Conservation (phyloP, 805 yeast genomes). For the Komagataella pastoris region DNA sequence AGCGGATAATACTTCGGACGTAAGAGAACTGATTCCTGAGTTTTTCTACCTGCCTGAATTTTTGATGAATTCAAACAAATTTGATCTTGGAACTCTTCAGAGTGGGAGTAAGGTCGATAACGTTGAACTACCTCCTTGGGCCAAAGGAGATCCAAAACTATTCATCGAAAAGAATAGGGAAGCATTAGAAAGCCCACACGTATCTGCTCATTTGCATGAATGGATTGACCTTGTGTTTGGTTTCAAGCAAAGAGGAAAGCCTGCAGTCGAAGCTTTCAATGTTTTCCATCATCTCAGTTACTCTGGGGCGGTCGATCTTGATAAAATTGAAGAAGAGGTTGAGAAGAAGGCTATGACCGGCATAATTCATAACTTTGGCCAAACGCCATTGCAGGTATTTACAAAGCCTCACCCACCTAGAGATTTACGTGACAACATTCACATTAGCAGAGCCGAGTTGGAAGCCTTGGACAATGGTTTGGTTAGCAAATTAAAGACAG, state of each 20-base stretch:
- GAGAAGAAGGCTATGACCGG: constrained; percentile 72
- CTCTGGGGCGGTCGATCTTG: constrained; percentile 72
- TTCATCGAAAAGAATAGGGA: constrained; percentile 68
- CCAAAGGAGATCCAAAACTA: constrained; percentile 58
- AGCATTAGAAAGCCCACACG: constrained; percentile 75
- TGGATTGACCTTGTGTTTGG: constrained; percentile 90
- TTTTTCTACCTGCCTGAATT: constrained; percentile 77
- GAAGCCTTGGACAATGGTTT: not conserved
- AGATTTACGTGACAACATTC: constrained; percentile 10
- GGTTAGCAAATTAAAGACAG: not conserved
- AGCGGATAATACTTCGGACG: constrained; percentile 72
- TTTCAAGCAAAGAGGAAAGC: constrained; percentile 57
- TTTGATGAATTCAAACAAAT: constrained; percentile 47
- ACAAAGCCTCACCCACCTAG: constrained; percentile 49
- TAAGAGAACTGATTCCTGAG: constrained; percentile 78
- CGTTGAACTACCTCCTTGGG: constrained; percentile 77
- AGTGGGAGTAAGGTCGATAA: constrained; percentile 39
- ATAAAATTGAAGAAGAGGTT: constrained; percentile 54
- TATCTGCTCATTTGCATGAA: constrained; percentile 57
- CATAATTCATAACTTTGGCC: constrained; percentile 85
- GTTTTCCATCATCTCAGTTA: constrained; percentile 80
- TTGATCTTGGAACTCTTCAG: constrained; percentile 62
- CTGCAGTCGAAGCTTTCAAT: constrained; percentile 53
- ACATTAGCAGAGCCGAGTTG: not conserved
- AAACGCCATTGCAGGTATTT: constrained; percentile 70